A percentile compares a stretch with the other conserved stretches of the same genome.
phyloP scores from a whole-genome alignment of 1,284 basidiomycete genomes.

The Leccinum fallax region DNA sequence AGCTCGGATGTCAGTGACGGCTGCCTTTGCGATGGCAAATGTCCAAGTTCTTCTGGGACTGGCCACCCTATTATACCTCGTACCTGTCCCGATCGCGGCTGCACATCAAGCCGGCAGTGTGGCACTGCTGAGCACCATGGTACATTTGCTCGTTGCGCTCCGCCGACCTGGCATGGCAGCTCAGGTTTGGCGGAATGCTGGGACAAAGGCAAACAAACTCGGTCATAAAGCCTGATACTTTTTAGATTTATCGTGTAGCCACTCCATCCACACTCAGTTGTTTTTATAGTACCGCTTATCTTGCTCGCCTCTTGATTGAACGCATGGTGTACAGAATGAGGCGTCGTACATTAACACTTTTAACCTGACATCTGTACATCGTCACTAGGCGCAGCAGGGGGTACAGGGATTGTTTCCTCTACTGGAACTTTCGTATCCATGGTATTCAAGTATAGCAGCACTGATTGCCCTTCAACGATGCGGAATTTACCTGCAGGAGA shows the following conservation, averaged over 20 bases:
- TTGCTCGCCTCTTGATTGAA: constrained; percentile 8
- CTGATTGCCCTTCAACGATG: constrained; percentile 76
- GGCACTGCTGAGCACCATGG: constrained; percentile 81
- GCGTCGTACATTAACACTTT: constrained; percentile 25
- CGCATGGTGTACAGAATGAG: constrained; percentile 12
- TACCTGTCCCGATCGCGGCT: constrained; percentile 91
- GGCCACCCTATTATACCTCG: constrained; percentile 90
- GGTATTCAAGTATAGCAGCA: constrained; percentile 70
- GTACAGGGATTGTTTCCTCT: constrained; percentile 40
- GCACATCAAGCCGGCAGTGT: constrained; percentile 96
- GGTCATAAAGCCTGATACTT: constrained; percentile 5
- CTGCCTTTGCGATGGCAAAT: constrained; percentile 82
- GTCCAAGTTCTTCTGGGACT: constrained; percentile 91
- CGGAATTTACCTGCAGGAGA: constrained; percentile 64
- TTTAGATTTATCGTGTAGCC: constrained; percentile 14
- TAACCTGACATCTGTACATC: constrained; percentile 83
- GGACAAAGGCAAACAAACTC: constrained; percentile 20
- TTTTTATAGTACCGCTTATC: constrained; percentile 11
- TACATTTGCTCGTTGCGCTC: constrained; percentile 76
- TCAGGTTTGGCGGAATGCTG: constrained; percentile 56
- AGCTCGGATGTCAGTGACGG: constrained; percentile 61
- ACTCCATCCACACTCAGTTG: constrained; percentile 30
- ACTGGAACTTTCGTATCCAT: constrained; percentile 67
- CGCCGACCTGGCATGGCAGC: constrained; percentile 74
- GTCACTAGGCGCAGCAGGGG: constrained; percentile 43